These are phyloP conservation scores for Hortaea werneckii DNA, from an alignment of 2,329 filamentous ascomycete species.

Conservation along the genomic window DNA sequence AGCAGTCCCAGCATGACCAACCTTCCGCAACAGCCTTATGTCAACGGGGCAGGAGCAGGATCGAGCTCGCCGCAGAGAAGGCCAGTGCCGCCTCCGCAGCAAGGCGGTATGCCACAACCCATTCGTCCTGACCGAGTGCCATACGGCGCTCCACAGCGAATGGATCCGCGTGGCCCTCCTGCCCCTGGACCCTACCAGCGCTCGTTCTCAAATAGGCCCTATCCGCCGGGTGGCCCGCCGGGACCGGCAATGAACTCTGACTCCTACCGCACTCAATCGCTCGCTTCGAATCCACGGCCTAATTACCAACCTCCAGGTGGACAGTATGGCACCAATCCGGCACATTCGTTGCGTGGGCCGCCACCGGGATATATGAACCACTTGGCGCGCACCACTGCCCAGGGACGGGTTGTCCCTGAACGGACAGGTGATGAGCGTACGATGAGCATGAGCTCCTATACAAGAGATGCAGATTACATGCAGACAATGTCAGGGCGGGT, in stretches of 20 bases:
- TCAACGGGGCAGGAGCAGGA: slow-evolving; percentile 12
- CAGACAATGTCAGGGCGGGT: slow-evolving; percentile 90
- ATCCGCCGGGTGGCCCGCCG: slow-evolving; percentile 16
- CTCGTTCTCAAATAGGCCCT: slow-evolving; percentile 23
- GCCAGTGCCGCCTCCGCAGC: slow-evolving; percentile 30
- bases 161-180: slow-evolving; percentile 49
- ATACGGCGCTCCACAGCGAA: slow-evolving; percentile 62
- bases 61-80: not conserved
- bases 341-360: slow-evolving; percentile 68
- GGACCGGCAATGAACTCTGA: slow-evolving; percentile 68
- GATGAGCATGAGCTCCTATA: slow-evolving; percentile 88
- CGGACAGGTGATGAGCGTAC: slow-evolving; percentile 74
- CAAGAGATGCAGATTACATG: slow-evolving; percentile 62
- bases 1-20: slow-evolving; percentile 12
- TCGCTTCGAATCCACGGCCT: slow-evolving; percentile 66
- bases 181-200: slow-evolving; percentile 37
- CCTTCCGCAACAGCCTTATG: slow-evolving; percentile 18
- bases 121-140: slow-evolving; percentile 54
- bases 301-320: slow-evolving; percentile 57
- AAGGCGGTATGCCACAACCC: slow-evolving; percentile 51
- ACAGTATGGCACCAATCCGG: slow-evolving; percentile 51
- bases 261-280: slow-evolving; percentile 82
- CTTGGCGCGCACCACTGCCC: slow-evolving; percentile 72
- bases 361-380: slow-evolving; percentile 51
- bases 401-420: slow-evolving; percentile 84